phyloP scores from a whole-genome alignment of 768 basidiomycete genomes.

The Termitomyces sp. region DNA sequence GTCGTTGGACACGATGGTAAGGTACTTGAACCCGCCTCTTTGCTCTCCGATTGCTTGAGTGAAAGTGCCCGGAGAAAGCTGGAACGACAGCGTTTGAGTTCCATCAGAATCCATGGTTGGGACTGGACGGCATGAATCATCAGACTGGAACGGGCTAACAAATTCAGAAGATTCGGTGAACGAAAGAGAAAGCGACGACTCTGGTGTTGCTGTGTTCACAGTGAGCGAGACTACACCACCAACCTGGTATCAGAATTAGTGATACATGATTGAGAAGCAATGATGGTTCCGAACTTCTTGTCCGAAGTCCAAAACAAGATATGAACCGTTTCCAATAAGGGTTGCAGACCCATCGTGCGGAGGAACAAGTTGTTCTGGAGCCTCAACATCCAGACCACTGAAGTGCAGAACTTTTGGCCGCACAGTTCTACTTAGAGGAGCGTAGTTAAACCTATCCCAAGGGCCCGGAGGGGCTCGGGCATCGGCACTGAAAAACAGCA shows the following conservation, averaged over 20 bases:
- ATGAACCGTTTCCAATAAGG: constrained; percentile 30
- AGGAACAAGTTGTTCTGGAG: constrained; percentile 26
- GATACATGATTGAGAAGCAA: background rate
- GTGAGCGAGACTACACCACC: constrained; percentile 32
- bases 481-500: background rate
- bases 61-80: constrained; percentile 26
- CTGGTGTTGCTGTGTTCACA: constrained; percentile 23
- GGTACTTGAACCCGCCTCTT: constrained; percentile 47
- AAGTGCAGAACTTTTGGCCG: constrained; percentile 28
- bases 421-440: constrained; percentile 32
- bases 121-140: constrained; percentile 33
- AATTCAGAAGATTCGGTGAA: constrained; percentile 52
- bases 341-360: constrained; percentile 24
- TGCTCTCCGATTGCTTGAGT: constrained; percentile 36
- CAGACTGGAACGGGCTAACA: constrained; percentile 42
- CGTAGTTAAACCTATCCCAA: constrained; percentile 44
- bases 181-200: constrained; percentile 41
- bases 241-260: constrained; percentile 22
- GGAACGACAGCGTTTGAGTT: constrained; percentile 30
- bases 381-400: constrained; percentile 25
- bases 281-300: constrained; percentile 28
- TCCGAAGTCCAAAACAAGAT: constrained; percentile 38
- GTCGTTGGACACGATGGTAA: constrained; percentile 44
- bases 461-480: constrained; percentile 37
- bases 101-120: constrained; percentile 31